Evolutionary conservation across 1,284 basidiomycete species (phyloP), one percentile per base, ranked within the genome.

Genomic region (Leucoagaricus sp.): DNA sequence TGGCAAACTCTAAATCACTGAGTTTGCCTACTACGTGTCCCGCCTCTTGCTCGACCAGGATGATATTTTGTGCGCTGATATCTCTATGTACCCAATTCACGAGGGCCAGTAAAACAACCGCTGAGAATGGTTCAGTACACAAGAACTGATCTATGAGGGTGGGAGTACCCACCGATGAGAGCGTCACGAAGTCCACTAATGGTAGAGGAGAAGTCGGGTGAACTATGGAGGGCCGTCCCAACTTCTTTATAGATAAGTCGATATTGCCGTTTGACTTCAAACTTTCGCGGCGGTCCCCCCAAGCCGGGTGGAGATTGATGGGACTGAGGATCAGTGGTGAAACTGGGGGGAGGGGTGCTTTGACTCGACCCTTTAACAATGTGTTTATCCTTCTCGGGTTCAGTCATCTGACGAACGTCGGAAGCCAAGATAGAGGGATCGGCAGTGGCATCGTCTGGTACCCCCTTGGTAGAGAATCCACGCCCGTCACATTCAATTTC

Each of bases 51-150:
- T 17, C 13, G 31, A 55, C 52, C 40, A 59, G 59, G n/a, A 67
- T 60, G 47, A 66, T 63, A 44, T 67, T 66, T 10, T 63, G 65
- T n/a, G 59, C 31, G 34, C 65, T 66, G 29, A 67, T 58, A 42
- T 66, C 66, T 17, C 66, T 49, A 40, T 67, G 66, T 13, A 66
- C 57, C 62, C 63, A 65, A 21, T 59, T 53, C 23, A 61, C 61
- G 19, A 58, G 58, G 45, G 46, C 61, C 54, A 65, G 36, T 5
- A 64, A 21, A 21, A 53, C 54, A 26, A 66, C 58, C 1, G 60
- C 65, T 65, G 52, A 25, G 33, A 46, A 15, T 4, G 19, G 3
- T 17, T 53, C 29, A 46, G 42, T 4, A 33, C 10, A 29, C 4
- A 13, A 2, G 0, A 19, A 10, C 12, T 4, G 15, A 12, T 4